Base-by-base conservation (phyloP, 1,284 basidiomycete species). In the Lignosus rhinocerotis region DNA sequence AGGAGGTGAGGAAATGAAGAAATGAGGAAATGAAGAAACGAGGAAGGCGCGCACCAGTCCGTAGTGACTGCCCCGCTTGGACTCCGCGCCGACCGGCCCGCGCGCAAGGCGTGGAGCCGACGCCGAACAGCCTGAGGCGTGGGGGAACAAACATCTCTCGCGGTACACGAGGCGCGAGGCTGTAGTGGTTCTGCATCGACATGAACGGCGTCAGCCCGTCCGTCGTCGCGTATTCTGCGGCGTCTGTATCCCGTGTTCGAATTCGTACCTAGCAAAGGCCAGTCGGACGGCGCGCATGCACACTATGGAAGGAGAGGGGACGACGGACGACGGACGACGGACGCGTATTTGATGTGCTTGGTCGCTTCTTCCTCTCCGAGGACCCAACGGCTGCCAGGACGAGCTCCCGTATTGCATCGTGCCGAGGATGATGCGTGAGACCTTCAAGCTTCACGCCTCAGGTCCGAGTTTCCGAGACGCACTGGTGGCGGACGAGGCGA, bases 181-280 rank as follows among this genome's bases (percentile, higher is more conserved):
- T 71, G 62, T 77, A 72, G 54, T 75, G 79, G 67, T 81, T 79
- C 62, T 85, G 83, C 82, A 84, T 83, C 17, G 75, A 76, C 69
- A 81, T 78, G 72, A 81, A 81, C 1, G 76, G 77, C 17, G 79
- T 81, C 38, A 80, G 72, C 45, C 70, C 70, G 68, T 81, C 72
- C 14, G 53, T 60, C 55, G 72, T 72, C 16, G 69, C 71, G 48
- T 74, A 73, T 57, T 69, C 71, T 73, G 45, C 8, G 7, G 11
- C 6, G 21, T 80, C 68, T 79, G 75, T 66, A 83, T 81, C 6
- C 81, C 81, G 19, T 70, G 63, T 2, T 78, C 75, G 38, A 64
- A 69, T 2, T 78, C 75, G 38, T 65, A 69, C 3, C 67, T 69
- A 19, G 85, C 7, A 85, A 84, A 0, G 85, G 86, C 2, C 16